Base-by-base conservation (phyloP, 2,329 filamentous ascomycete genomes). In the Hymenotorrendiella dingleyae region DNA sequence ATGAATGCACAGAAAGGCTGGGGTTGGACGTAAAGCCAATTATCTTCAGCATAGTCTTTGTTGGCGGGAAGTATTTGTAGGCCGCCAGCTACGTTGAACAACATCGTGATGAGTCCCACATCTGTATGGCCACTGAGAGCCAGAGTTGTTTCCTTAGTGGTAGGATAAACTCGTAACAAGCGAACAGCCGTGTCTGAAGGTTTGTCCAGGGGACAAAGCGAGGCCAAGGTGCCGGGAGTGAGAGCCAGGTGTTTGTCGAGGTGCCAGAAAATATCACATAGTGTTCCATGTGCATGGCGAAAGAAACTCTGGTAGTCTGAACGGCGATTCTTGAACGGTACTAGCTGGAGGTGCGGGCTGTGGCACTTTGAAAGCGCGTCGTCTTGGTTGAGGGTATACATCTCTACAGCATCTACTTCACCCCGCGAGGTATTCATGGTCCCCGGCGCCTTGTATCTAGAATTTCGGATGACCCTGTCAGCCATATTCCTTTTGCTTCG, bases 361-460 rank as follows among this genome's bases (percentile, higher is more conserved):
- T 14, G 22, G 7, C 12, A 7, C 14, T 12, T 23, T 12, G 14
- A 36, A 10, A 33, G 32, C 9, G 40, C 43, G 20, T 47, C 40
- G 22, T 47, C 45, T 16, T 32, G 36, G 17, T 27, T 9, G 14
- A 40, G 23, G 20, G 29, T 43, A 23, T 43, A 43, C 20, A 43
- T 40, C 20, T 43, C 36, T 6, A 40, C 21, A 6, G 35, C 20
- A 34, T 44, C 33, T 2, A 34, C 26, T 12, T 32, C 26, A 4
- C 45, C 38, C 16, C 45, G 38, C 24, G 44, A 33, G 6, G 35
- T 42, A n/a, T 44, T 48, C 17, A 48, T 26, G 9, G 44, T 21
- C 5, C 42, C 40, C 9, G 38, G 10, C 10, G n/a, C 19, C 19
- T 40, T 40, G 14, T 33, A 40, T 11, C 28, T 40, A 27, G 24